Base-by-base conservation (phyloP, 345 rosid genomes). In the Passiflora organensis region DNA sequence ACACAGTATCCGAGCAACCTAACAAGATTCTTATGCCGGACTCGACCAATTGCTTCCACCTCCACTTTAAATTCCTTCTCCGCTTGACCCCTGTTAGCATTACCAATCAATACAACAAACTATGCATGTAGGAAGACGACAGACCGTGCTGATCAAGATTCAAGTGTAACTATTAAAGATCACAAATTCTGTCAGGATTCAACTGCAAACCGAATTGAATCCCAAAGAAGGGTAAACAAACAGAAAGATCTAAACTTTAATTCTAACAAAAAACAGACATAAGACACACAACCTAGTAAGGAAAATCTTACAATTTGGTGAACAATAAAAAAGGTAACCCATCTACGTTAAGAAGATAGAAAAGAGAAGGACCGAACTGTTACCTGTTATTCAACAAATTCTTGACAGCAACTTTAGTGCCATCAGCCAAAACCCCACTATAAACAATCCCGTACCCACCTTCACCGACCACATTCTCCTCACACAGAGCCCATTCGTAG, bases 371-470 rank as follows among this genome's bases (percentile, higher is more conserved):
- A n/a, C n/a, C n/a, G n/a, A n/a, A n/a, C n/a, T n/a, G n/a, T 15
- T 49, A 90, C 97, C 91, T 83, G 82, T 91, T 88, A 55, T 91
- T 91, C 50, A 91, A 76, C 65, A 91, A 77, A 59, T 91, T 91
- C 72, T 88, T 91, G 58, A 91, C 93, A 55, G 96, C 98, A 63
- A 91, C 76, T 67, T 48, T 80, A 50, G 95, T 86, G 6, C 93
- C 95, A 65, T 91, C 96, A 23, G 64, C 67, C 51, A 91, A 73
- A 66, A 86, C 44, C 19, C 98, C 98, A 38, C 81, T 48, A 51
- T 88, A 91, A 9, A 91, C 98, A 73, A 91, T 91, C 51, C 98
- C 98, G 21, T 88, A 91, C 6, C 98, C 96, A 43, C 98, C 98
- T 85, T 91, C 98, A 13, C 96, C 98, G 12, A 91, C 82, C 62